These are phyloP conservation scores for Mycena rosella DNA, from an alignment of 768 basidiomycete species.

Conservation along the genomic window DNA sequence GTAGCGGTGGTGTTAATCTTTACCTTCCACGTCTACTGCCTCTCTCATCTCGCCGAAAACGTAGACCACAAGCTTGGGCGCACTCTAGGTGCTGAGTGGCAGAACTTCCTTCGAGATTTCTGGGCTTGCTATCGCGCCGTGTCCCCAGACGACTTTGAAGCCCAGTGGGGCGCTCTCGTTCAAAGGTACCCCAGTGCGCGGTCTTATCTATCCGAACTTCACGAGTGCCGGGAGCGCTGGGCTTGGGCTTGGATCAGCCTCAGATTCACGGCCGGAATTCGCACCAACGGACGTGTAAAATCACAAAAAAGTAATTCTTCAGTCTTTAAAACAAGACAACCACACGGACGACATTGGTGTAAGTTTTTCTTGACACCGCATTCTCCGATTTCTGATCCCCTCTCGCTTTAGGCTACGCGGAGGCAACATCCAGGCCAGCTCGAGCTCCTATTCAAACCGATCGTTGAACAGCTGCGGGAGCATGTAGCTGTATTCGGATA, in stretches of 20 bases:
- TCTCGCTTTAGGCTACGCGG: constrained; percentile 39
- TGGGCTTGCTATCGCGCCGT: too few species aligned
- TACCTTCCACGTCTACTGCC: background rate
- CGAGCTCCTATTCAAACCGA: constrained; percentile 44
- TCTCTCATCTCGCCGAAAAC: constrained; percentile 48
- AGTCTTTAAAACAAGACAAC: too few species aligned
- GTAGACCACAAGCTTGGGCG: constrained; percentile 41
- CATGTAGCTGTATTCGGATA: constrained; percentile 47
- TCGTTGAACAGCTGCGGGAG: constrained; percentile 40
- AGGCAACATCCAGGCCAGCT: constrained; percentile 41
- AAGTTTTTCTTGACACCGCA: constrained; percentile 38
- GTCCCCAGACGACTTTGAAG: too few species aligned
- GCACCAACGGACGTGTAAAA: constrained; percentile 45
- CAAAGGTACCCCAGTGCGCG: constrained; percentile 32
- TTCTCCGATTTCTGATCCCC: too few species aligned
- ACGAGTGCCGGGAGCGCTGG: constrained; percentile 47
- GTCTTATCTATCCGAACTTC: constrained; percentile 46
- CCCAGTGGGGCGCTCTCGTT: too few species aligned
- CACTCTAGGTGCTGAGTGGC: constrained; percentile 39
- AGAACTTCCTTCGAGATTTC: constrained; percentile 43
- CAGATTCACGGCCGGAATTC: constrained; percentile 41
- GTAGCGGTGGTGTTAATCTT: background rate
- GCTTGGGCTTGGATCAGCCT: constrained; percentile 49
- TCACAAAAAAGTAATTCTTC: too few species aligned
- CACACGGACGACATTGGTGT: constrained; percentile 33